These are phyloP conservation scores for Coemansia sp. DNA, from an alignment of 192 early-diverging fungal species.

Conservation along the genomic window DNA sequence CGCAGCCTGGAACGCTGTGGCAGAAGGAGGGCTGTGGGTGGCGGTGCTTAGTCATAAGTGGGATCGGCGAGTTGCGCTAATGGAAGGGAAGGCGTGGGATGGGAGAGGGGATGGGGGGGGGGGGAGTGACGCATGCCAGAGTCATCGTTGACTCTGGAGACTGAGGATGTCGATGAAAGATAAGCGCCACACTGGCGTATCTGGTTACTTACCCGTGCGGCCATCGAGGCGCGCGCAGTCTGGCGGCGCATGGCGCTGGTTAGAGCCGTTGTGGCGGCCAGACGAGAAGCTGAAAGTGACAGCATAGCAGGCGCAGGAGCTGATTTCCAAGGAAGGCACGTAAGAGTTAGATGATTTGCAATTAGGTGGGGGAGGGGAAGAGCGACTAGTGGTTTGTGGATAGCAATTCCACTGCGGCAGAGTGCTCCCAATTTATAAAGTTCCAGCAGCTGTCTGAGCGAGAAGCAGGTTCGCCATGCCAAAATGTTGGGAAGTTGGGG, in stretches of 20 bases:
- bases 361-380: too few species aligned
- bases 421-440: too few species aligned
- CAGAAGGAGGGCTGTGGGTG: too few species aligned
- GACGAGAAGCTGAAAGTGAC: constrained; percentile 31
- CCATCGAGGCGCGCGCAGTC: constrained; percentile 18
- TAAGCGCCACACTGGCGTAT: constrained; percentile 6
- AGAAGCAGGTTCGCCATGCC: too few species aligned
- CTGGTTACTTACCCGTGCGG: constrained; percentile 37
- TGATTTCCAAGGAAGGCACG: neutral
- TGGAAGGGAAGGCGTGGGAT: neutral
- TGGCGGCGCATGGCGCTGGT: constrained; percentile 33
- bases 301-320: constrained; percentile 17
- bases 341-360: neutral
- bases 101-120: neutral
- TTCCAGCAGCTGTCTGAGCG: too few species aligned
- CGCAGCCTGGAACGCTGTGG: too few species aligned
- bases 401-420: too few species aligned
- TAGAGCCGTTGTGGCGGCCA: constrained; percentile 11
- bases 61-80: too few species aligned
- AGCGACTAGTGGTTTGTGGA: too few species aligned
- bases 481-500: neutral
- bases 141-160: neutral
- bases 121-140: neutral
- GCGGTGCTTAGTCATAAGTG: too few species aligned
- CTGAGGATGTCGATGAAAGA: neutral